These are phyloP conservation scores for Claviceps sp. DNA, from an alignment of 2,329 filamentous ascomycete species.

Conservation along the genomic window DNA sequence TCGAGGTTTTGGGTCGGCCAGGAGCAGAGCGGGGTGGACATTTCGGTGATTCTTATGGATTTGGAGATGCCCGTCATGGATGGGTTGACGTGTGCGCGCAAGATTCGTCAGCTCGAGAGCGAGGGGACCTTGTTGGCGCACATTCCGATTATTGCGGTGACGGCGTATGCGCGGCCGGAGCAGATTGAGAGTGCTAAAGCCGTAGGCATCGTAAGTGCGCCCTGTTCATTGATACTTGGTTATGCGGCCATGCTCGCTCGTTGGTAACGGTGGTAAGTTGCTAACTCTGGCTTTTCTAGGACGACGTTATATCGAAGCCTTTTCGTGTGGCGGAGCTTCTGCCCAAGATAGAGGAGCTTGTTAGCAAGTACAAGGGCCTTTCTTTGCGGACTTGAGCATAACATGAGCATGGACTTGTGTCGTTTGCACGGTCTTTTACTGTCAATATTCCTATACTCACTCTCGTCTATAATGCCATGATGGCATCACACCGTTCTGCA, in stretches of 20 bases:
- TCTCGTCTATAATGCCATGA: too few relatives aligned
- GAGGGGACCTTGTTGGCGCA: constrained; percentile 48
- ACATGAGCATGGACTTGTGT: not conserved
- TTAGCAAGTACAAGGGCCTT: constrained; percentile 25
- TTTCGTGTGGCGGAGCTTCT: constrained; percentile 63
- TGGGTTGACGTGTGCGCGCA: constrained; percentile 57
- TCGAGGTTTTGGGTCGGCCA: constrained; percentile 43
- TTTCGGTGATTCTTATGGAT: constrained; percentile 65
- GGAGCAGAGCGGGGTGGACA: constrained; percentile 33
- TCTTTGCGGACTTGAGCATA: constrained; percentile 12
- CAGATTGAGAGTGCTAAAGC: constrained; percentile 59
- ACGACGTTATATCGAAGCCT: constrained; percentile 68
- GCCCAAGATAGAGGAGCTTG: constrained; percentile 50
- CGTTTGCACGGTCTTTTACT: not conserved
- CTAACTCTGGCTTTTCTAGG: constrained; percentile 24
- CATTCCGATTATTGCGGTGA: constrained; percentile 73
- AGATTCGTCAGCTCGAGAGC: constrained; percentile 54
- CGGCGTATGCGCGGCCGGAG: constrained; percentile 63
- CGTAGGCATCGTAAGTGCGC: constrained; percentile 53
- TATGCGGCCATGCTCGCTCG: too few relatives aligned
- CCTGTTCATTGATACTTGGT: too few relatives aligned
- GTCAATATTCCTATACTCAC: too few relatives aligned
- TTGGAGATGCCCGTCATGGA: constrained; percentile 79
- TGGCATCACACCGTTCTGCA: too few relatives aligned
- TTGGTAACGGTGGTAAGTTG: not conserved